Evolutionary conservation across 306 rosid genomes (phyloP).

Genomic region (Quercus ilex): DNA sequence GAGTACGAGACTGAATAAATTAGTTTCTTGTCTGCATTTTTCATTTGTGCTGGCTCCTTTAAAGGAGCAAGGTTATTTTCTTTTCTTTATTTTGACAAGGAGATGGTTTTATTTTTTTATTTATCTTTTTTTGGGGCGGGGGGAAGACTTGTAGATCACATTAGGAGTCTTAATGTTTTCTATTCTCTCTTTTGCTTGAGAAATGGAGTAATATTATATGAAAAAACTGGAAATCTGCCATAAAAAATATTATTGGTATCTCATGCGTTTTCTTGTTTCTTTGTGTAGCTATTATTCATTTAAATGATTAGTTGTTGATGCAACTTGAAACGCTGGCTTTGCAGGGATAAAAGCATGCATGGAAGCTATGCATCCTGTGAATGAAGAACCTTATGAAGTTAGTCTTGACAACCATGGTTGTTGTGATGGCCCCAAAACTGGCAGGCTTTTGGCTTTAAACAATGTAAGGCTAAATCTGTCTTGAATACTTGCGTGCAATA

Average conservation of each 20-base stretch:
- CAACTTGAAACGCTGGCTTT: constrained; percentile 20
- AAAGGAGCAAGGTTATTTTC: neutral
- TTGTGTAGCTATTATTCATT: neutral
- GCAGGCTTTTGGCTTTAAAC: constrained; percentile 59
- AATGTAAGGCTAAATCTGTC: constrained; percentile 42
- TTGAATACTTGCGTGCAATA: constrained; percentile 18
- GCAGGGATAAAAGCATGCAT: constrained; percentile 84
- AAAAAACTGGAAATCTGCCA: too few species aligned
- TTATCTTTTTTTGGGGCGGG: neutral
- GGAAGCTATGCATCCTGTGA: constrained; percentile 44
- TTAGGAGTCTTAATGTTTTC: too few species aligned
- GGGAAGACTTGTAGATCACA: neutral
- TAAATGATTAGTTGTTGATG: neutral
- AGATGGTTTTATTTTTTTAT: too few species aligned
- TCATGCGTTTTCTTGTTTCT: too few species aligned
- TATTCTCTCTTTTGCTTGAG: too few species aligned
- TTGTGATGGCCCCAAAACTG: constrained; percentile 73
- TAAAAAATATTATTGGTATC: too few species aligned
- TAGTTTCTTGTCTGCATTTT: neutral
- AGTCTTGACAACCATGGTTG: constrained; percentile 80
- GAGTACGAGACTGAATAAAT: neutral
- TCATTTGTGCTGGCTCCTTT: neutral
- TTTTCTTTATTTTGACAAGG: neutral
- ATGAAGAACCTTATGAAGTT: constrained; percentile 78
- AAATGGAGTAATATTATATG: too few species aligned